phyloP scores from a whole-genome alignment of 2,329 filamentous ascomycete genomes.

The Periconia macrospinosa region DNA sequence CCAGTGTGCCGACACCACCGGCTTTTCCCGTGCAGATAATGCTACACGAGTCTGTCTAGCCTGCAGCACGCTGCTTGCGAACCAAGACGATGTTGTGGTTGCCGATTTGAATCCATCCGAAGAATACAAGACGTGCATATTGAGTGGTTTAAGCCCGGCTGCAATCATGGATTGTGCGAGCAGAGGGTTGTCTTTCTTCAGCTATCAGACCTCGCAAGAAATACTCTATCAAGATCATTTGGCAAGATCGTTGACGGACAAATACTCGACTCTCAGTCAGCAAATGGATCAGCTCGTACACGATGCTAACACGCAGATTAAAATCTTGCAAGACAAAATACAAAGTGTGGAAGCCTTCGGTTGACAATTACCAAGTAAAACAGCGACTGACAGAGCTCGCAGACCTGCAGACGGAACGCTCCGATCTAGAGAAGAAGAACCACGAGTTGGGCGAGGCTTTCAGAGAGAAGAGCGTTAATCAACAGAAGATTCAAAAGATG shows the following conservation, averaged over 20 bases:
- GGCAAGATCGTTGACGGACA: constrained; percentile 71
- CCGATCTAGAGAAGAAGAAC: constrained; percentile 68
- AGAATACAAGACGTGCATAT: constrained; percentile 84
- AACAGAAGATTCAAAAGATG: constrained; percentile 66
- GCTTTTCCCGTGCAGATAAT: constrained; percentile 60
- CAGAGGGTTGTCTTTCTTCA: constrained; percentile 79
- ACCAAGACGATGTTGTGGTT: constrained; percentile 74
- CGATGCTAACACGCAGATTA: constrained; percentile 75
- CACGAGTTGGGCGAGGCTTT: constrained; percentile 69
- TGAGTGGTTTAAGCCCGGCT: constrained; percentile 79
- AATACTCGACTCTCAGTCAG: constrained; percentile 65
- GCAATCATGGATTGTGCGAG: constrained; percentile 86
- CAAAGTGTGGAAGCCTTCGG: constrained; percentile 51
- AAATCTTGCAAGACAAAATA: constrained; percentile 65
- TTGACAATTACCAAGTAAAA: background rate
- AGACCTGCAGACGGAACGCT: constrained; percentile 65
- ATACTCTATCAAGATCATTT: constrained; percentile 80
- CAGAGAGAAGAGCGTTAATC: constrained; percentile 70
- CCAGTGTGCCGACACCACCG: constrained; percentile 67
- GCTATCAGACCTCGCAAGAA: constrained; percentile 82
- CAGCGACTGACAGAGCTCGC: background rate
- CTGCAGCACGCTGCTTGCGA: constrained; percentile 68
- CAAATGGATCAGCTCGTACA: constrained; percentile 73
- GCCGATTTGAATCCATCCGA: constrained; percentile 76
- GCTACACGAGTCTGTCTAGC: constrained; percentile 70